Evolutionary conservation across 495 filamentous ascomycete species (phyloP), one percentile per base, ranked within the genome.

Genomic region (Hypomontagnella monticulosa): DNA sequence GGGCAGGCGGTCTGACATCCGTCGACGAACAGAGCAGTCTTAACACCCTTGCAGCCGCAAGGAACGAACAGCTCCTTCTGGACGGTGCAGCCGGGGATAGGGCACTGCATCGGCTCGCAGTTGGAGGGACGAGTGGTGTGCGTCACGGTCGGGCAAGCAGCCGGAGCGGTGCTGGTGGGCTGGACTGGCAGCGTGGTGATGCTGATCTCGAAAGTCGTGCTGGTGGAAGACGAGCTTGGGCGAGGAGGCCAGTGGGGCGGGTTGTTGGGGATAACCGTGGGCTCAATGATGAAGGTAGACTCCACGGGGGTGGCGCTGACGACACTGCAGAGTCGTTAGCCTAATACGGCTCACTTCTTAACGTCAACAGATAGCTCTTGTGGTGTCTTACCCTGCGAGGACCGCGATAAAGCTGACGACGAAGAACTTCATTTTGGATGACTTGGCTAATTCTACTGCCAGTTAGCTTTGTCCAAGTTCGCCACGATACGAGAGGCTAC

Each of bases 1-100:
- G 77, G 58, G 20, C 76, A 81, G 18, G 70, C 73, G 4, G 76
- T 78, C 42, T 71, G 58, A 49, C 79, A 81, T 2, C 79, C 77
- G 27, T 75, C 70, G 1, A 80, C 76, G 36, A 67, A 79, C 9
- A 80, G 63, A 56, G 75, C 61, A 8, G 79, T 80, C 71, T 71
- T 72, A 18, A 73, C 70, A 5, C 65, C 65, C 8, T 33, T 47
- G 63, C 79, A 80, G 12, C 67, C 68, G 67, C 79, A 81, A 4
- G 78, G 78, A 5, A 81, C 46, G 30, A 66, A 14, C 59, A 79
- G 36, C 5, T 73, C 70, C 33, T 71, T 46, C 41, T 69, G 38
- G 4, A 71, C 63, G 19, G 71, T 72, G 65, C 79, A 81, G 2
- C 72, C 79, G 7, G 78, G 79, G 38, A 78, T 67, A 0, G 78